Evolutionary conservation across 1,284 basidiomycete genomes (phyloP).

Genomic region (Leccinum insigne): DNA sequence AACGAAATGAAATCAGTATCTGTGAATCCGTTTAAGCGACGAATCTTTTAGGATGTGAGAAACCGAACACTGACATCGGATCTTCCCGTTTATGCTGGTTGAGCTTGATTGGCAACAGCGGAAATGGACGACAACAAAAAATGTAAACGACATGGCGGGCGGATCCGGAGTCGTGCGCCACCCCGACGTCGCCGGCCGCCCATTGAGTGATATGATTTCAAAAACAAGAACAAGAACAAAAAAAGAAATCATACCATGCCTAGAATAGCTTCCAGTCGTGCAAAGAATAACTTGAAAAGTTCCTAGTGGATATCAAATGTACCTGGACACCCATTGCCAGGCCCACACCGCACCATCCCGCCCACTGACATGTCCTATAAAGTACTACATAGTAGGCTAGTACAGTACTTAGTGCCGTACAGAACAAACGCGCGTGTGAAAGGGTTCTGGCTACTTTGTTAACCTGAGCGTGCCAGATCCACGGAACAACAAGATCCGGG

Average conservation of each 20-base stretch:
- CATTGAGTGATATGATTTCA: background rate
- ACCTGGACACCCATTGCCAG: background rate
- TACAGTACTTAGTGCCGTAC: too few relatives aligned
- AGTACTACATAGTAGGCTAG: background rate
- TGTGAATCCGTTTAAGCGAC: background rate
- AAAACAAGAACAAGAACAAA: background rate
- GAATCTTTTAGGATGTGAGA: background rate
- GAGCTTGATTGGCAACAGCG: conserved; percentile 32
- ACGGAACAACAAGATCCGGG: conserved; percentile 3
- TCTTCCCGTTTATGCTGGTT: conserved; percentile 36
- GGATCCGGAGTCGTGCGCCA: background rate
- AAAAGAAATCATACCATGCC: background rate
- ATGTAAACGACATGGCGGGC: background rate
- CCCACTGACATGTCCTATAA: background rate
- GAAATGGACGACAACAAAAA: too few relatives aligned
- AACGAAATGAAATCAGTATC: background rate
- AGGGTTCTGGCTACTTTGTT: too few relatives aligned
- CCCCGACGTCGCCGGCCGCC: background rate
- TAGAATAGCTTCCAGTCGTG: background rate
- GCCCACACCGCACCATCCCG: background rate
- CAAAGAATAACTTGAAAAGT: background rate
- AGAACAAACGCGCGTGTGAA: too few relatives aligned
- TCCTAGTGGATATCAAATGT: background rate
- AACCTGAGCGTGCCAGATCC: background rate
- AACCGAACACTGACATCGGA: conserved; percentile 30